These are phyloP conservation scores for Cadophora luteo-olivacea DNA, from an alignment of 2,329 filamentous ascomycete genomes.

Conservation along the genomic window DNA sequence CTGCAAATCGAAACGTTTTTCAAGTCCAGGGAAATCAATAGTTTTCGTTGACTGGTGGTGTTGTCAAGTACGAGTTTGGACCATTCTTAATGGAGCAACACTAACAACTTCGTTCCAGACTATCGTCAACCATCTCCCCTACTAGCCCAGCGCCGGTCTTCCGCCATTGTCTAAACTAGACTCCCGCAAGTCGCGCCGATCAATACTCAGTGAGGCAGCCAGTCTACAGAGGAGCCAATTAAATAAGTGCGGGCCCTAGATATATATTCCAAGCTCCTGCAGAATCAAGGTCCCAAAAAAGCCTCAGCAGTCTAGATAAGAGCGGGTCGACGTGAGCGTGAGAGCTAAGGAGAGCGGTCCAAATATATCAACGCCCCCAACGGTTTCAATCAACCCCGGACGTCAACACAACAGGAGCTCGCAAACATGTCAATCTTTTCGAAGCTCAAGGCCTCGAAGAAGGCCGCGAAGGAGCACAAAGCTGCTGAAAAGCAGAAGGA, in stretches of 20 bases:
- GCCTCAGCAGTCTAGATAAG: slow-evolving; percentile 9
- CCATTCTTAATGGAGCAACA: slow-evolving; percentile 5
- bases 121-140: slow-evolving; percentile 10
- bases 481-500: slow-evolving; percentile 55
- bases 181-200: neutral
- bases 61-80: slow-evolving; percentile 11
- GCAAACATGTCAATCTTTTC: slow-evolving; percentile 63
- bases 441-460: slow-evolving; percentile 57
- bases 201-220: neutral
- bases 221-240: neutral
- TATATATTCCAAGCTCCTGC: slow-evolving; percentile 11
- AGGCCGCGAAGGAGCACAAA: slow-evolving; percentile 61
- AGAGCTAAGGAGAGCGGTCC: neutral
- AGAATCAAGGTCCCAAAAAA: slow-evolving; percentile 3
- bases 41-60: neutral
- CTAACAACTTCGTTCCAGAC: slow-evolving; percentile 9
- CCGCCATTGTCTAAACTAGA: slow-evolving; percentile 5
- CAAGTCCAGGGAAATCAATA: neutral
- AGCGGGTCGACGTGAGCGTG: slow-evolving; percentile 5
- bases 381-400: slow-evolving; percentile 1
- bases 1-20: neutral
- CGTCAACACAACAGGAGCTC: neutral
- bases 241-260: slow-evolving; percentile 3
- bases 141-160: slow-evolving; percentile 8
- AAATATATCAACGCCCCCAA: slow-evolving; percentile 5